Percentiles rank a stretch among this genome's conserved stretches.
Conservation (phyloP, 2,329 filamentous ascomycete species). For the Trichoderma breve region DNA sequence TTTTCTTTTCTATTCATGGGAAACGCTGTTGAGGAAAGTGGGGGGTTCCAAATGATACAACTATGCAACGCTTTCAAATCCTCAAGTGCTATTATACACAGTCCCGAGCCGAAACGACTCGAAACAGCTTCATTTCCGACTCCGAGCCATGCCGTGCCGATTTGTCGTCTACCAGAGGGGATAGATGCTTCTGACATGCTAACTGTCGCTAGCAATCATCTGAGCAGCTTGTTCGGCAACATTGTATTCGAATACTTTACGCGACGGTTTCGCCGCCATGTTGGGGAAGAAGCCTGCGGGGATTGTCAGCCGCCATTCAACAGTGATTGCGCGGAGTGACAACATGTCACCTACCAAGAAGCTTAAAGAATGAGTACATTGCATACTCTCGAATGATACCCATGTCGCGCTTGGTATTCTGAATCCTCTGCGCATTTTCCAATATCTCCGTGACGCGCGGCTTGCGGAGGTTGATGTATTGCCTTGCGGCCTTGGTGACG, state of each 20-base stretch:
- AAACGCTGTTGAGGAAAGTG: neutral
- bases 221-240: constrained; percentile 20
- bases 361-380: constrained; percentile 25
- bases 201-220: neutral
- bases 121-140: neutral
- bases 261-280: constrained; percentile 12
- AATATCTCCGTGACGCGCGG: constrained; percentile 24
- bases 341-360: constrained; percentile 21
- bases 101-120: neutral
- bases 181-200: neutral
- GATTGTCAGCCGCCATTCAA: neutral
- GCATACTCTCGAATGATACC: constrained; percentile 21
- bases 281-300: constrained; percentile 23
- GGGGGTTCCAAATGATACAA: neutral
- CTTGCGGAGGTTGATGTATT: constrained; percentile 24
- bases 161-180: neutral
- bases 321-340: neutral
- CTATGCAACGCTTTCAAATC: neutral
- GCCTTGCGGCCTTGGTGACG: constrained; percentile 22
- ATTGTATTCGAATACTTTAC: constrained; percentile 22
- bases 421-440: constrained; percentile 17
- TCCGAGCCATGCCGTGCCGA: too few relatives aligned
- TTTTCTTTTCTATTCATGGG: neutral
- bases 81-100: neutral
- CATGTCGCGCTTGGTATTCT: constrained; percentile 25